Evolutionary conservation across 2,329 filamentous ascomycete genomes (phyloP), one percentile per base, ranked within the genome.

Genomic region (Aspergillus sp.): DNA sequence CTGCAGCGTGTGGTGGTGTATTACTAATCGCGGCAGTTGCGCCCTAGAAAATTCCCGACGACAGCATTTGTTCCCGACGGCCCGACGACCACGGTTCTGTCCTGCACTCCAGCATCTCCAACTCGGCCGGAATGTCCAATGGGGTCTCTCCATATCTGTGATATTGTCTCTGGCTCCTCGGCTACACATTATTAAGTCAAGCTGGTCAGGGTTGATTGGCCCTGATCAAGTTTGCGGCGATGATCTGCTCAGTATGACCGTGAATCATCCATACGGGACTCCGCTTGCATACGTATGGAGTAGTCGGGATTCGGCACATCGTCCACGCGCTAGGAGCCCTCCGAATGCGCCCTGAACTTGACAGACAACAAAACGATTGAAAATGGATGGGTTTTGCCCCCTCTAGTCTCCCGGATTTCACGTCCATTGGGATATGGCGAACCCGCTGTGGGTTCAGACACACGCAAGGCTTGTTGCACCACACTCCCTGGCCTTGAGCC

Each of bases 251-350:
- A n/a, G n/a, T n/a, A n/a, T n/a, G n/a, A n/a, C n/a, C n/a, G n/a
- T n/a, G n/a, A n/a, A n/a, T n/a, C n/a, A n/a, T n/a, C n/a, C n/a
- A n/a, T n/a, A n/a, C n/a, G n/a, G n/a, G n/a, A n/a, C n/a, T n/a
- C n/a, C n/a, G n/a, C n/a, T n/a, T n/a, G n/a, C n/a, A n/a, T n/a
- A n/a, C n/a, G n/a, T 22, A 5, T 14, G 16, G 15, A 16, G 11
- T 29, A 22, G 19, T 29, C 28, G 28, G 28, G n/a, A 17, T 12
- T 29, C 28, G 28, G 28, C 28, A 29, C 28, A 16, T 22, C 6
- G 19, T 22, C 19, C 19, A 22, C 6, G 19, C 19, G 19, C 19
- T 22, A 22, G 19, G 19, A 10, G 10, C n/a, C n/a, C n/a, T n/a
- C n/a, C n/a, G n/a, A n/a, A n/a, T n/a, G n/a, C n/a, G n/a, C n/a